Base-by-base conservation (phyloP, 768 basidiomycete genomes). In the Rossbeevera mucosa region DNA sequence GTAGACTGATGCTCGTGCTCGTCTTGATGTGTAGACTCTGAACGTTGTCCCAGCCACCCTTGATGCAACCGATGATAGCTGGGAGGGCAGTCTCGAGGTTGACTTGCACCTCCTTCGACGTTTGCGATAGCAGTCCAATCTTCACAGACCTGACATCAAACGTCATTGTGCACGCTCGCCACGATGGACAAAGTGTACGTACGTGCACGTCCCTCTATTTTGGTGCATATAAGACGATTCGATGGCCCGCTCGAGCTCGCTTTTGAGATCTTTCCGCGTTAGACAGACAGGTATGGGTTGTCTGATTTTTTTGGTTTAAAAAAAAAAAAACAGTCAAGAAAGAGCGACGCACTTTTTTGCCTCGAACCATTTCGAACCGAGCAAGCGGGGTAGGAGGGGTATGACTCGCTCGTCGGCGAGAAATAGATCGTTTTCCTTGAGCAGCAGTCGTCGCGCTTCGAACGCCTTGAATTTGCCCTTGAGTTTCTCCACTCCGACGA, bases 221-320 rank as follows among this genome's bases (percentile, higher is more conserved):
- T 94, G 90, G 68, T 94, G 89, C 86, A 96, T 90, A 70, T 96
- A 96, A 2, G 95, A 94, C 11, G 94, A 93, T 4, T 85, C 85
- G 58, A 99, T 84, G 16, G 95, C 95, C 42, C 86, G 84, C 68
- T 95, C 94, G 9, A 99, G 80, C 63, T 97, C 94, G 44, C 77
- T 80, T 68, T 97, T 98, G 53, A 99, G 78, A 69, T 95, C 89
- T 64, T 93, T 94, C 21, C 86, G 82, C 11, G 80, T 85, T 48
- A 99, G 68, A 58, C 82, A 85, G n/a, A 98, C 95, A 1, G 96
- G 93, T 28, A 97, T 91, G 1, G 96, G 96, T 69, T 95, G 91
- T 72, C 94, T 44, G 3, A 12, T 16, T 21, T 6, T 16, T 14
- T 25, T 25, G 25, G 3, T 44, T 25, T 9, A 0, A 21, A 21